These are phyloP conservation scores for Centrapalus pauciflorus DNA, from an alignment of 129 eudicot genomes.

Conservation along the genomic window DNA sequence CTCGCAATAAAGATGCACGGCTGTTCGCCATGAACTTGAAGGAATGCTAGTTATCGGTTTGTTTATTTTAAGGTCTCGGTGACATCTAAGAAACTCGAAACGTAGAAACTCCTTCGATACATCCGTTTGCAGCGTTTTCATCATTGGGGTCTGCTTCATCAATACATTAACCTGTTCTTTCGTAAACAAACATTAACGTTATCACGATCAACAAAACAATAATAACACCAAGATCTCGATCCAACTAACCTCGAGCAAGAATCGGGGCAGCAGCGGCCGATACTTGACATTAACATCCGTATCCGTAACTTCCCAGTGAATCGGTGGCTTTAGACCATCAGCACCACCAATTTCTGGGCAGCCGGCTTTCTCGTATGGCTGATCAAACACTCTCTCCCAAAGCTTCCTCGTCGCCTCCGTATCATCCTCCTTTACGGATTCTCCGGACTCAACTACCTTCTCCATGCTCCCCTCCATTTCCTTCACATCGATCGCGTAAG, in stretches of 20 bases:
- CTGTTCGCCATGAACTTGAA: slow-evolving; percentile 54
- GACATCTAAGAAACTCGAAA: slow-evolving; percentile 53
- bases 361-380: slow-evolving; percentile 93
- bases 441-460: slow-evolving; percentile 48
- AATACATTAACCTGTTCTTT: slow-evolving; percentile 56
- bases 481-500: slow-evolving; percentile 59
- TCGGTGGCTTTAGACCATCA: slow-evolving; percentile 15
- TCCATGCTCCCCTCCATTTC: slow-evolving; percentile 56
- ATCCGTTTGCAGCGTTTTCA: slow-evolving; percentile 15
- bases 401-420: slow-evolving; percentile 47
- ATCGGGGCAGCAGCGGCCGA: slow-evolving; percentile 60
- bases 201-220: neutral
- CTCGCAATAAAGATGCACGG: slow-evolving; percentile 71
- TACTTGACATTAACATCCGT: slow-evolving; percentile 69
- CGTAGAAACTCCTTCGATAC: slow-evolving; percentile 57
- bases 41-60: slow-evolving; percentile 34
- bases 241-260: slow-evolving; percentile 71
- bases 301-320: slow-evolving; percentile 66
- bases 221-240: neutral
- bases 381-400: slow-evolving; percentile 78
- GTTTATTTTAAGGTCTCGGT: slow-evolving; percentile 65
- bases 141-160: slow-evolving; percentile 35
- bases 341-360: slow-evolving; percentile 32
- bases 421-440: slow-evolving; percentile 47
- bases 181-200: neutral